Evolutionary conservation across 2,329 filamentous ascomycete genomes (phyloP), one percentile per base, ranked within the genome.

Genomic region (Aureobasidium sp.): DNA sequence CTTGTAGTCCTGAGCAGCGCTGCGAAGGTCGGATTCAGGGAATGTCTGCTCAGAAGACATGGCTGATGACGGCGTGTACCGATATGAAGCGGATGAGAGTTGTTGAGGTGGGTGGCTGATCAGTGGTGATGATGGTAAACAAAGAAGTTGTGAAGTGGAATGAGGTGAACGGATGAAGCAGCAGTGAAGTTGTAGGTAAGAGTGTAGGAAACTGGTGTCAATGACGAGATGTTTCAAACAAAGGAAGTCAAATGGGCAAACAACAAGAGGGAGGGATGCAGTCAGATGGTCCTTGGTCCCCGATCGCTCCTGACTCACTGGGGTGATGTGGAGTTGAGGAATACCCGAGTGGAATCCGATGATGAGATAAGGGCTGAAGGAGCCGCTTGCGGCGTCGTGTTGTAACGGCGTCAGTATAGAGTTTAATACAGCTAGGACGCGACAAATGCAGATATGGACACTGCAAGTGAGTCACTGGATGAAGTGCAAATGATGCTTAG

Each of bases 1-100:
- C 67, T 78, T 77, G 73, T 75, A 79, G 67, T 82, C 80, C 69
- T 79, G 79, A 69, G 80, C 77, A 67, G 74, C 74, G 71, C 77
- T 78, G 70, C 83, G 82, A 65, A 85, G 76, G 70, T 85, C 83
- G 71, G 73, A 71, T 68, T 77, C 78, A 62, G 74, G 72, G 69
- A 78, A 73, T 70, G 75, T 72, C 71, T 78, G 77, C 67, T 78
- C 75, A 68, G 76, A 71, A 67, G 77, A 74, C 77, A 79, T 79
- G 71, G 52, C 69, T 67, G 63, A n/a, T 13, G 50, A 32, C 6
- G 26, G 13, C 27, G 5, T 48, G 10, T 27, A 20, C 32, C 13
- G 46, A 9, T 48, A 52, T 52, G 20, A 3, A 61, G n/a, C 32
- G 36, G 17, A 15, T 26, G 10, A 9, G 44, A 34, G 15, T n/a